These are phyloP conservation scores for Piromyces finnis DNA, from an alignment of 192 early-diverging fungal species.

Conservation along the genomic window DNA sequence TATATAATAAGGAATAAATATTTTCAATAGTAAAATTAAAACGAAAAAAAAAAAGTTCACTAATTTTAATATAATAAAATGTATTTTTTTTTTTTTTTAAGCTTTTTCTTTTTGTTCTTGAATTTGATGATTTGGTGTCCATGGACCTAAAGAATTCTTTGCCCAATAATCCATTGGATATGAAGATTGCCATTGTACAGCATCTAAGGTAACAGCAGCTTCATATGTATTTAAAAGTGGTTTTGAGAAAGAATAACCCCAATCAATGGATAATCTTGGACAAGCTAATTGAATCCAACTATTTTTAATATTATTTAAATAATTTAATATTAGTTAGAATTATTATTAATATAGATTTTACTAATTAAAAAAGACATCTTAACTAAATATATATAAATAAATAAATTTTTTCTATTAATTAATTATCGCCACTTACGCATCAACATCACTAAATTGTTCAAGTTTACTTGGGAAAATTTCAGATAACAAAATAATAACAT, in stretches of 20 bases:
- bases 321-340: too few relatives aligned
- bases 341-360: too few relatives aligned
- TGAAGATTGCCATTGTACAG: conserved; percentile 54
- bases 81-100: not conserved
- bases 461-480: conserved; percentile 93
- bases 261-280: conserved; percentile 92
- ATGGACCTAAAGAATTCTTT: not conserved
- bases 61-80: too few relatives aligned
- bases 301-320: too few relatives aligned
- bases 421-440: conserved; percentile 49
- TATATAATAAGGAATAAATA: too few relatives aligned
- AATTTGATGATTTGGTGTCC: not conserved
- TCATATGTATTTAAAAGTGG: conserved; percentile 92
- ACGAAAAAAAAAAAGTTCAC: too few relatives aligned
- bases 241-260: conserved; percentile 89
- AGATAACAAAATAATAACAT: conserved; percentile 63
- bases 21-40: too few relatives aligned
- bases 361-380: too few relatives aligned
- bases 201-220: conserved; percentile 68
- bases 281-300: conserved; percentile 91
- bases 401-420: too few relatives aligned
- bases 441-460: conserved; percentile 65
- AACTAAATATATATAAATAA: too few relatives aligned
- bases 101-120: not conserved
- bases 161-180: conserved; percentile 99